Percentiles rank a stretch among this genome's conserved stretches.
Evolutionary conservation across 139 green algal species (phyloP).

Genomic region (Chlamydomonas incerta): DNA sequence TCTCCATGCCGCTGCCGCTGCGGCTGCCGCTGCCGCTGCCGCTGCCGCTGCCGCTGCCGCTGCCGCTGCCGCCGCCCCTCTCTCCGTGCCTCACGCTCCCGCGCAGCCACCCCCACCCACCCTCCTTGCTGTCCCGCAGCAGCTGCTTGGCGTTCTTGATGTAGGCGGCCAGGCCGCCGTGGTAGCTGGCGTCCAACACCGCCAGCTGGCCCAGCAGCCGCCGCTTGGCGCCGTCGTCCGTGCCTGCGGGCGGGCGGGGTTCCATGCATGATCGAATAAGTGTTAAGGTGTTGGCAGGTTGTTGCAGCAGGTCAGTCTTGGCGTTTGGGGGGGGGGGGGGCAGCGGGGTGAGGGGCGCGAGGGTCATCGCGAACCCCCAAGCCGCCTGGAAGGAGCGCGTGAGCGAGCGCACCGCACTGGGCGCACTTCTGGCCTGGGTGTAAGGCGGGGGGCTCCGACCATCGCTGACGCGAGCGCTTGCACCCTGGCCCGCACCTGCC

Average conservation of each 20-base stretch:
- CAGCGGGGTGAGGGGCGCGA: not conserved
- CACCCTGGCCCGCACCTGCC: too few species aligned
- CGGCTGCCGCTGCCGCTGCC: too few species aligned
- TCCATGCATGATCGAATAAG: not conserved
- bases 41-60: too few species aligned
- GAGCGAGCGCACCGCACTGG: not conserved
- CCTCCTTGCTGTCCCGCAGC: slow-evolving; percentile 85
- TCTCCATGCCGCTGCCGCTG: too few species aligned
- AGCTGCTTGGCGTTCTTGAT: slow-evolving; percentile 89
- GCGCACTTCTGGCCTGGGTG: not conserved
- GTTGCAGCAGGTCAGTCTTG: not conserved
- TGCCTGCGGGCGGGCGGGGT: slow-evolving; percentile 38
- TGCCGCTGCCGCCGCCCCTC: not conserved
- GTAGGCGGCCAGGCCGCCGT: slow-evolving; percentile 88
- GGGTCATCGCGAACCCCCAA: not conserved
- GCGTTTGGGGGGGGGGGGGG: not conserved
- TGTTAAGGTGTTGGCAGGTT: not conserved
- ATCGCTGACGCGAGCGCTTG: too few species aligned
- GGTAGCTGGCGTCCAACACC: slow-evolving; percentile 82
- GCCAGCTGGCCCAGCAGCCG: slow-evolving; percentile 76
- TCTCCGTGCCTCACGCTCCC: not conserved
- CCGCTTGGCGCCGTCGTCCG: slow-evolving; percentile 68
- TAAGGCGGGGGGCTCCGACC: too few species aligned
- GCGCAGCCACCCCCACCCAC: slow-evolving; percentile 64
- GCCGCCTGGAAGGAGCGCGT: not conserved